A percentile compares a stretch with the other conserved stretches of the same genome.
These are phyloP conservation scores for Cinnamomum chago DNA, from an alignment of 164 flowering plant genomes.

Conservation along the genomic window DNA sequence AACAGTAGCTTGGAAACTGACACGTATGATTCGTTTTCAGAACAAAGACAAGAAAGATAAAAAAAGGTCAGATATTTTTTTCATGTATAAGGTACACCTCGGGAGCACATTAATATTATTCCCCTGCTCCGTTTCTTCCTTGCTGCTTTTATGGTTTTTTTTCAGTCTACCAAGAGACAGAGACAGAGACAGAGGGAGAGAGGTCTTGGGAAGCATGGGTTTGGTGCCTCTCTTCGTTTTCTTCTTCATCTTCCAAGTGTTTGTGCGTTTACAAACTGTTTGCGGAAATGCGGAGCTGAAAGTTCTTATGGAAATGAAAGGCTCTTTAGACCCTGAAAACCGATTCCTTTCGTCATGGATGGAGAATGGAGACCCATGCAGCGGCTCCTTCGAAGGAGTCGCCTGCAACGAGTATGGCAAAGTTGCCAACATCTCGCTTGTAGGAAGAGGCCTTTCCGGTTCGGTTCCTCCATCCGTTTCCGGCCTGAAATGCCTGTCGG, in stretches of 20 bases:
- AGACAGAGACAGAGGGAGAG: background rate
- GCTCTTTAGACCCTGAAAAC: conserved; percentile 63
- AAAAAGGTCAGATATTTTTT: no score
- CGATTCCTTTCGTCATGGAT: conserved; percentile 67
- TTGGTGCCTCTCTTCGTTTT: background rate
- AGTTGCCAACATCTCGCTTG: conserved; percentile 79
- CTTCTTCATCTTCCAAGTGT: background rate
- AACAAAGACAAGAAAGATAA: no score
- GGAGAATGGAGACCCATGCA: conserved; percentile 49
- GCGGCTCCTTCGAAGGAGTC: conserved; percentile 68
- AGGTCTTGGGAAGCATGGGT: background rate
- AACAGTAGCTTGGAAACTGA: no score
- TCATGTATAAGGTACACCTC: no score
- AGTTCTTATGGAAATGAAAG: conserved; percentile 58
- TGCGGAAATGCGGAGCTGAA: conserved; percentile 38
- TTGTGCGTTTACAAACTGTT: conserved; percentile 1
- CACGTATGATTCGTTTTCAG: no score
- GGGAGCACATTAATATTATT: no score
- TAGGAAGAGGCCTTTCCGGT: conserved; percentile 75
- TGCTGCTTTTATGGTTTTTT: no score
- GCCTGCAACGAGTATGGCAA: conserved; percentile 69
- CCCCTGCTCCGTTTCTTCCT: no score
- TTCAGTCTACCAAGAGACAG: background rate
- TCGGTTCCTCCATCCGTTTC: conserved; percentile 57
- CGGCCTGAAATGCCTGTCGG: conserved; percentile 65